A percentile compares a stretch with the other conserved stretches of the same genome.
Conservation (phyloP, 805 yeast genomes). For the Ogataea neopini region DNA sequence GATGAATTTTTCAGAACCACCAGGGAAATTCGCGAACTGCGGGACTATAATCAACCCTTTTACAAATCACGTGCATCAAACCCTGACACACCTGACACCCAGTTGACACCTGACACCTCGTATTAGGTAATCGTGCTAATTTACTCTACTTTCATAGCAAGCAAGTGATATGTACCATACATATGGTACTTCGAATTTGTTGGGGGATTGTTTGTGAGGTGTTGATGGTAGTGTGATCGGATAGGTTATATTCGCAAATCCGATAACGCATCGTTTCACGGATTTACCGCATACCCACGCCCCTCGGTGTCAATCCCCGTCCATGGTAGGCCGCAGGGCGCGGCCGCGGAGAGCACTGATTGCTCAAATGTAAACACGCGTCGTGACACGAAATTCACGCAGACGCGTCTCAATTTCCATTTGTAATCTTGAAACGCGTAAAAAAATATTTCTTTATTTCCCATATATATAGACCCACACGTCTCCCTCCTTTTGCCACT, state of each 20-base stretch:
- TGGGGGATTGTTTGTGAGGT: not conserved
- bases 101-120: not conserved
- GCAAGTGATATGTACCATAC: no score
- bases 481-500: constrained; percentile 1
- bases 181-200: no score
- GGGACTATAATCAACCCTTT: not conserved
- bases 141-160: no score
- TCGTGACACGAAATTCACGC: not conserved
- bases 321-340: no score
- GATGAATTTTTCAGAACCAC: no score
- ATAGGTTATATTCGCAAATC: no score
- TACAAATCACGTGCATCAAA: not conserved
- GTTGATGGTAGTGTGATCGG: no score
- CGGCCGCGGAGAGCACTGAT: no score
- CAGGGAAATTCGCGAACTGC: no score
- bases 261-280: not conserved
- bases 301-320: no score
- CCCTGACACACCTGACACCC: not conserved
- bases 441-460: constrained; percentile 2
- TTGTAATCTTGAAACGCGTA: constrained; percentile 12
- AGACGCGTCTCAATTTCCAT: constrained; percentile 6
- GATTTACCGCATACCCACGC: no score
- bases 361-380: constrained; percentile 7
- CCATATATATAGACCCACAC: constrained; percentile 5
- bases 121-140: no score